Conservation (phyloP, 2,329 filamentous ascomycete species). For the Tothia fuscella region DNA sequence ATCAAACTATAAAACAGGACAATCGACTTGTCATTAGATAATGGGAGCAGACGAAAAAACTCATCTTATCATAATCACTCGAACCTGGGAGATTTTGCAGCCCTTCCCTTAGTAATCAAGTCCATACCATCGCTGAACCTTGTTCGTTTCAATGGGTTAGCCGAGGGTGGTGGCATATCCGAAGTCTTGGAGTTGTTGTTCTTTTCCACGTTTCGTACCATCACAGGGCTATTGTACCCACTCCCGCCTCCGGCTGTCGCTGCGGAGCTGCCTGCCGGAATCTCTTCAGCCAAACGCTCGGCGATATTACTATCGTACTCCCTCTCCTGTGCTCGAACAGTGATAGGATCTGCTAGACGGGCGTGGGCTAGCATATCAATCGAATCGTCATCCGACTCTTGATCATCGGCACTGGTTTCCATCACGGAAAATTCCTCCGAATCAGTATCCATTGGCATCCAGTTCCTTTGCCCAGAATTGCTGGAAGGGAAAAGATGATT, state of each 20-base stretch:
- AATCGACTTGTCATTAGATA: no score
- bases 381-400: constrained; percentile 21
- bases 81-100: no score
- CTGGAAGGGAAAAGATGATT: background rate
- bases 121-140: no score
- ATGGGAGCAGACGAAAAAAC: no score
- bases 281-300: constrained; percentile 36
- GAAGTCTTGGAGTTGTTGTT: no score
- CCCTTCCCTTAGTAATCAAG: no score
- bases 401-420: constrained; percentile 10
- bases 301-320: constrained; percentile 36
- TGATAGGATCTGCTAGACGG: constrained; percentile 30
- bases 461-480: no score
- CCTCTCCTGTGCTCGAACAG: constrained; percentile 29
- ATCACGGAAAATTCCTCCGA: background rate
- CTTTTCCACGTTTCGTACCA: background rate
- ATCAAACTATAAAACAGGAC: no score
- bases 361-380: constrained; percentile 35
- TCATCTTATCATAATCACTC: no score
- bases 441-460: no score
- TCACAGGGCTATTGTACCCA: constrained; percentile 31
- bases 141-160: no score
- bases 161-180: no score
- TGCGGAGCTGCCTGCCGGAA: constrained; percentile 36
- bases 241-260: constrained; percentile 37